Evolutionary conservation across 2,329 filamentous ascomycete genomes (phyloP).

Genomic region (Corynespora cassiicola): DNA sequence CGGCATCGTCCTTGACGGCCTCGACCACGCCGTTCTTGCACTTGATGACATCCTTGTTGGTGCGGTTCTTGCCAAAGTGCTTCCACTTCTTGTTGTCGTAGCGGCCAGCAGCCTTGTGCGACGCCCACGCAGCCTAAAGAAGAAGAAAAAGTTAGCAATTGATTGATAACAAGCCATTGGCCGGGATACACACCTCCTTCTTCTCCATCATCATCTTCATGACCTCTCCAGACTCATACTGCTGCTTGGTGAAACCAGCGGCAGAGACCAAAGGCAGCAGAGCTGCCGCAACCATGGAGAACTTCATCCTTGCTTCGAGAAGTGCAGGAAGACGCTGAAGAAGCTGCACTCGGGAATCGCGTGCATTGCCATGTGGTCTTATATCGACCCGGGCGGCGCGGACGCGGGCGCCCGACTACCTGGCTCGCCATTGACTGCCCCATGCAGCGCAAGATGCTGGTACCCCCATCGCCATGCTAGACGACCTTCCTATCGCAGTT

Average conservation of each 20-base stretch:
- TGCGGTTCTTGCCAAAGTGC: slow-evolving; percentile 35
- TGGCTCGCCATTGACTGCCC: too few relatives aligned
- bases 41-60: slow-evolving; percentile 33
- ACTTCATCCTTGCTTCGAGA: slow-evolving; percentile 39
- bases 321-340: slow-evolving; percentile 27
- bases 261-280: slow-evolving; percentile 39
- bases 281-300: slow-evolving; percentile 34
- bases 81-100: slow-evolving; percentile 41
- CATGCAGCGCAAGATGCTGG: too few relatives aligned
- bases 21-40: slow-evolving; percentile 44
- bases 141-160: not conserved
- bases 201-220: slow-evolving; percentile 43
- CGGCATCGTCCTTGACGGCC: slow-evolving; percentile 44
- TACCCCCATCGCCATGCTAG: too few relatives aligned
- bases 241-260: slow-evolving; percentile 31
- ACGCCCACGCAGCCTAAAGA: slow-evolving; percentile 36
- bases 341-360: too few relatives aligned
- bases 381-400: too few relatives aligned
- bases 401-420: too few relatives aligned
- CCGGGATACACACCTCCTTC: slow-evolving; percentile 33
- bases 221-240: slow-evolving; percentile 41
- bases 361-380: too few relatives aligned
- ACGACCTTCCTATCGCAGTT: too few relatives aligned
- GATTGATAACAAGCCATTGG: not conserved
- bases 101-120: slow-evolving; percentile 35